phyloP scores from a whole-genome alignment of 257 asterid species.

The Forsythia viridissima region DNA sequence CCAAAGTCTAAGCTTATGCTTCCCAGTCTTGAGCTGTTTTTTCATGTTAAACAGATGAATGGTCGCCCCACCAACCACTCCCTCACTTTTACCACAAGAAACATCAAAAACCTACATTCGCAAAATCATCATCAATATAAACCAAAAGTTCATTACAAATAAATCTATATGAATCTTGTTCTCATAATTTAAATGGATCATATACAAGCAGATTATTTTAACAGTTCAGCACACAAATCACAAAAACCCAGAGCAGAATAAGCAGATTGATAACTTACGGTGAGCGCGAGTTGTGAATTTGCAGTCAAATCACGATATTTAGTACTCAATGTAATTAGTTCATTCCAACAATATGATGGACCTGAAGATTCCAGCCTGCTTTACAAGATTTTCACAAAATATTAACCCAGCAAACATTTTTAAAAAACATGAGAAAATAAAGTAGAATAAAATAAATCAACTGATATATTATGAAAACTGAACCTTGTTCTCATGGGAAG shows the following conservation, averaged over 20 bases:
- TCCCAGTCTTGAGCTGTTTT: constrained; percentile 90
- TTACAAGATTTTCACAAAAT: constrained; percentile 13
- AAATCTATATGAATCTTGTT: not conserved
- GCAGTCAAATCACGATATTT: constrained; percentile 93
- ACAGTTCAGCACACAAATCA: no score
- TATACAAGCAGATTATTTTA: not conserved
- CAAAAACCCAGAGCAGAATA: not conserved
- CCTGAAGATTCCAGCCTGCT: constrained; percentile 83
- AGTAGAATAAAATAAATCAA: not conserved
- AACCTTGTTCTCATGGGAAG: constrained; percentile 97
- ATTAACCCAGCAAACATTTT: not conserved
- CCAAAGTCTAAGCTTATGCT: constrained; percentile 97
- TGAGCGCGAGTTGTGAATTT: constrained; percentile 79
- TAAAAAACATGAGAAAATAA: not conserved
- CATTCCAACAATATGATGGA: constrained; percentile 89
- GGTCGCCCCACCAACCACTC: constrained; percentile 95
- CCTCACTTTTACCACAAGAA: constrained; percentile 69
- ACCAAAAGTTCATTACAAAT: not conserved
- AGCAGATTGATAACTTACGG: constrained; percentile 51
- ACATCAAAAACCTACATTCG: constrained; percentile 79
- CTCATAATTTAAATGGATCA: not conserved
- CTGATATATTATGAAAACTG: not conserved
- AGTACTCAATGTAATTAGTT: constrained; percentile 88
- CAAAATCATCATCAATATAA: constrained; percentile 3
- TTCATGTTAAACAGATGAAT: constrained; percentile 83